Percentiles rank a stretch among this genome's conserved stretches.
phyloP scores from a whole-genome alignment of 176 grass and related monocot species.

The Carex cristatella region DNA sequence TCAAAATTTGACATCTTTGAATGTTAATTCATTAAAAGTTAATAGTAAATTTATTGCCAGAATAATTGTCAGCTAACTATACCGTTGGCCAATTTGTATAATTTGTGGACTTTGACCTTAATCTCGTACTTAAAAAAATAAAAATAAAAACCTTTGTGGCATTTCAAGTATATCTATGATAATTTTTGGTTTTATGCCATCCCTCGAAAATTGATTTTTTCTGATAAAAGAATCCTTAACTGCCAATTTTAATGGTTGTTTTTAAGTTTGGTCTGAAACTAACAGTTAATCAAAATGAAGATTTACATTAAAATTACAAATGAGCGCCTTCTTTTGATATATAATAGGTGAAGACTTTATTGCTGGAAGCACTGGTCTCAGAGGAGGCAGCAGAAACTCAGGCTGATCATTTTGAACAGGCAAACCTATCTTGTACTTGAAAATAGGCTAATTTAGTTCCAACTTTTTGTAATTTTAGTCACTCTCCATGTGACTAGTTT shows the following conservation, averaged over 20 bases:
- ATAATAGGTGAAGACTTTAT: slow-evolving; percentile 55
- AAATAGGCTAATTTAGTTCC: background rate
- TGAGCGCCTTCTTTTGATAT: background rate
- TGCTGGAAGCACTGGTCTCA: slow-evolving; percentile 72
- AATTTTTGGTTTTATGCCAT: background rate
- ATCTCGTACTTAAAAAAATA: too few species aligned
- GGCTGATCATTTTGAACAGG: slow-evolving; percentile 71
- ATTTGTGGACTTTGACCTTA: too few species aligned
- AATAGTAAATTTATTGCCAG: background rate
- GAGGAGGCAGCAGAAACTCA: slow-evolving; percentile 59
- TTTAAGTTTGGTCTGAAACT: background rate
- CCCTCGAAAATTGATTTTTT: background rate
- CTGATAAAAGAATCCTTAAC: background rate
- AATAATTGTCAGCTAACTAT: background rate
- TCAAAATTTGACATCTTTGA: background rate
- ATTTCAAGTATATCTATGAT: background rate
- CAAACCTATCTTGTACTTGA: slow-evolving; percentile 61
- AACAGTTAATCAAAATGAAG: background rate
- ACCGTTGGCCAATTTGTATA: background rate
- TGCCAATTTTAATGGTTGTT: background rate
- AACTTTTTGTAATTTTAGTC: slow-evolving; percentile 15
- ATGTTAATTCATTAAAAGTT: background rate
- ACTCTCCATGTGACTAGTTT: background rate
- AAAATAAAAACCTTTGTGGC: too few species aligned
- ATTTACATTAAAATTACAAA: background rate